Percentiles rank a stretch among this genome's conserved stretches.
Conservation (phyloP, 257 asterid species). For the Forsythia viridissima region DNA sequence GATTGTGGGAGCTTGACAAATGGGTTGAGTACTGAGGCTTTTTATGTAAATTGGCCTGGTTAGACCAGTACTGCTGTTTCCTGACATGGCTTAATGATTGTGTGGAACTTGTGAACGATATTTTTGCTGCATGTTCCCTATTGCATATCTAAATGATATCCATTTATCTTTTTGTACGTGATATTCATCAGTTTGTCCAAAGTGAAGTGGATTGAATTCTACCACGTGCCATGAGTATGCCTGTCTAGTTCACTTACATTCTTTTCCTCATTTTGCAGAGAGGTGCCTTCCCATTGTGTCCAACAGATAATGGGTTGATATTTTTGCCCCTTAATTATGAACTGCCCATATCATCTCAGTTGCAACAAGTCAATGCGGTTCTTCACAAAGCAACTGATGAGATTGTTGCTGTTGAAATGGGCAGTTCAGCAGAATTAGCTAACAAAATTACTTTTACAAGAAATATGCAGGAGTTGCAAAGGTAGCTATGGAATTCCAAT, state of each 20-base stretch:
- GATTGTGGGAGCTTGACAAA: constrained; percentile 14
- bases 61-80: not conserved
- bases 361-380: constrained; percentile 73
- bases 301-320: constrained; percentile 75
- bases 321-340: constrained; percentile 78
- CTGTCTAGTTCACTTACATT: constrained; percentile 14
- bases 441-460: constrained; percentile 53
- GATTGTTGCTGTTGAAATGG: constrained; percentile 75
- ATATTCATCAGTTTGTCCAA: not conserved
- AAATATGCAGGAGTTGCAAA: constrained; percentile 77
- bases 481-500: constrained; percentile 37
- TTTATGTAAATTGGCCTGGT: not conserved
- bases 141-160: not conserved
- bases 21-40: not conserved
- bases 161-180: not conserved
- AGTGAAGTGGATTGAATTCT: not conserved
- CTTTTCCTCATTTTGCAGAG: constrained; percentile 61
- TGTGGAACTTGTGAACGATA: not conserved
- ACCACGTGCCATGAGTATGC: not conserved
- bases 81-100: not conserved
- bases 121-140: not conserved
- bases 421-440: constrained; percentile 47
- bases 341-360: constrained; percentile 70
- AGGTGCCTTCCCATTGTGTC: constrained; percentile 85
- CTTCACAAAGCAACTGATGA: constrained; percentile 98